Base-by-base conservation (phyloP, 2,329 filamentous ascomycete genomes). In the Paecilomyces dactylethromorphus region DNA sequence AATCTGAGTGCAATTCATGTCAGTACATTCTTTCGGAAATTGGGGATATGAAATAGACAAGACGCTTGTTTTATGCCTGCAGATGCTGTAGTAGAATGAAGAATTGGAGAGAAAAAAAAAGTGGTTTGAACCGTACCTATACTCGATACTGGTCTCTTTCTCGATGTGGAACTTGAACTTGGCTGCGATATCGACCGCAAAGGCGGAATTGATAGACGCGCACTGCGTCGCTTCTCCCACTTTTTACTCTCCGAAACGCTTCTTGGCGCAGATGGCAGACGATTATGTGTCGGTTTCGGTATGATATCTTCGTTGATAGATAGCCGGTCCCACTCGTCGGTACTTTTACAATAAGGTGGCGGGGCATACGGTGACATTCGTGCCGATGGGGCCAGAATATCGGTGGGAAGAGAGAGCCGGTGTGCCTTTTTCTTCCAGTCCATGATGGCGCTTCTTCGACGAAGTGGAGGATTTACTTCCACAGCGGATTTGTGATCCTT, bases 211-310 rank as follows among this genome's bases (percentile, higher is more conserved):
- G 35, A 45, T n/a, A n/a, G 35, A 39, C 11, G 33, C n/a, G 18
- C 15, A 21, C 8, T 45, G n/a, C 35, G 35, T 21, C 5, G 35
- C 15, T 45, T 45, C 15, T 7, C 35, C 15, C 15, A n/a, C 0
- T n/a, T 45, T 15, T 45, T 45, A 2, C 35, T 45, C 35, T n/a
- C 35, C 35, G 35, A 18, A 45, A 15, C n/a, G 35, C 35, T n/a
- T 15, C 35, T n/a, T 6, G 13, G 2, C 18, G 18, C 35, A 6
- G 35, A 18, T 18, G n/a, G n/a, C 1, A 15, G 13, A 18, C 7
- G 15, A 45, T 57, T 54, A 50, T 60, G 18, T 15, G 51, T 57
- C 49, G 21, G 54, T 32, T 52, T 45, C 52, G 2, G 57, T 51
- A 53, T 45, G 35, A 45, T 15, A 10, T 4, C 24, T 49, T 12